Evolutionary conservation across 2,329 filamentous ascomycete genomes (phyloP), one percentile per base, ranked within the genome.

Genomic region (Alternaria gansuensis): DNA sequence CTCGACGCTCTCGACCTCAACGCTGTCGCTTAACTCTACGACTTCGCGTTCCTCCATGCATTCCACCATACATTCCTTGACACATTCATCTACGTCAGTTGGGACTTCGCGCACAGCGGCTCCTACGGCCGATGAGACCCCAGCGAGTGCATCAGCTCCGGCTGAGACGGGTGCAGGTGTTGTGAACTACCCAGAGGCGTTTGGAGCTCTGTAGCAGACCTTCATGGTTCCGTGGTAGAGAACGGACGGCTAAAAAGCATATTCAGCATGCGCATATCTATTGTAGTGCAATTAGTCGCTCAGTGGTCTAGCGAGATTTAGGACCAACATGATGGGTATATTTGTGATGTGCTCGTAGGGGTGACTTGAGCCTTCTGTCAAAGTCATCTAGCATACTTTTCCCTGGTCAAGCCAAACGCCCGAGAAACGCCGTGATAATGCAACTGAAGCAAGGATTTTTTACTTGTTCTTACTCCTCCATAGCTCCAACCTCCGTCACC

Each of bases 401-500:
- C 55, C 60, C 60, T 55, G 40, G 39, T 59, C 51, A 55, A 54
- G 39, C 40, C 48, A 13, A 70, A 71, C 65, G 66, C 67, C 69
- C 53, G 50, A 28, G 46, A 49, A 71, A 71, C 67, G 67, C 69
- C 69, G 52, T 67, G 60, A 58, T 65, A 46, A 69, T 71, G 67
- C 66, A 66, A 62, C 49, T 50, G 33, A 43, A 28, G 14, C 54
- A 51, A 46, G 17, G 11, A 28, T 24, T 21, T 11, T 33, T 43
- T 14, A 26, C 39, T 39, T 24, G 36, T 21, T 21, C 34, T 51
- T 78, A 81, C 63, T 81, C 78, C 57, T 82, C 79, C 76, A 79
- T 81, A 7, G 78, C 78, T 21, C 75, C 77, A 2, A 87, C 79
- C 71, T 88, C 85, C 5, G 84, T 90, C 1, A 77, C 71, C 17